Conservation (phyloP, 768 basidiomycete species). For the Nidularia pulvinata region DNA sequence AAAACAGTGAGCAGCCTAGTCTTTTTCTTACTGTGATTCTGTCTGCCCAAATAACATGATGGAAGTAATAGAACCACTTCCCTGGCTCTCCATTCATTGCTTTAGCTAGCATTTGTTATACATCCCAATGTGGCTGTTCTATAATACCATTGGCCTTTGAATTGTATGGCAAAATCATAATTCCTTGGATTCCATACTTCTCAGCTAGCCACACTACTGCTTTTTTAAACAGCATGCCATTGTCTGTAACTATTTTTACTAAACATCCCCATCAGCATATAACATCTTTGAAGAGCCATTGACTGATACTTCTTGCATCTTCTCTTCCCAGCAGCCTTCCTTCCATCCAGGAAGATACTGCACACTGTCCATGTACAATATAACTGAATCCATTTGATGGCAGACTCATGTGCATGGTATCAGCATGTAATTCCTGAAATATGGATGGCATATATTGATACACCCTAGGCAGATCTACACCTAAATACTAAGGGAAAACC, state of each 20-base stretch:
- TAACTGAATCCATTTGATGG: conserved; percentile 12
- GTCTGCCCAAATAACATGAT: conserved; percentile 34
- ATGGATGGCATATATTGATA: conserved; percentile 18
- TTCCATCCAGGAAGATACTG: conserved; percentile 16
- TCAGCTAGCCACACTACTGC: conserved; percentile 12
- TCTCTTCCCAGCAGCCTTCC: conserved; percentile 13
- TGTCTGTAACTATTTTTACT: conserved; percentile 37
- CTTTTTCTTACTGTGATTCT: conserved; percentile 19
- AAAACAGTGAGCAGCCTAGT: conserved; percentile 29
- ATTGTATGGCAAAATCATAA: conserved; percentile 17
- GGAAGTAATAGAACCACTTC: conserved; percentile 22
- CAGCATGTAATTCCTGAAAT: conserved; percentile 18
- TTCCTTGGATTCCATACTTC: conserved; percentile 18
- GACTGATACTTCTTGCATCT: conserved; percentile 11
- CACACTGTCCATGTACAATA: conserved; percentile 17
- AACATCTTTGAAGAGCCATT: conserved; percentile 24
- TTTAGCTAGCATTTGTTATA: conserved; percentile 31
- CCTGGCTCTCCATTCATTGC: conserved; percentile 21
- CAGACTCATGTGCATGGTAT: conserved; percentile 17
- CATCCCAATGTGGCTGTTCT: conserved; percentile 18
- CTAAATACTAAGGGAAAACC: no score
- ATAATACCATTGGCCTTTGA: conserved; percentile 15
- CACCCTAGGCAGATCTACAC: no score
- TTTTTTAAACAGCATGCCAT: conserved; percentile 17
- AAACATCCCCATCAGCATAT: conserved; percentile 36